phyloP scores from a whole-genome alignment of 305 asterid genomes.

The Fraxinus xanthoxyloides region DNA sequence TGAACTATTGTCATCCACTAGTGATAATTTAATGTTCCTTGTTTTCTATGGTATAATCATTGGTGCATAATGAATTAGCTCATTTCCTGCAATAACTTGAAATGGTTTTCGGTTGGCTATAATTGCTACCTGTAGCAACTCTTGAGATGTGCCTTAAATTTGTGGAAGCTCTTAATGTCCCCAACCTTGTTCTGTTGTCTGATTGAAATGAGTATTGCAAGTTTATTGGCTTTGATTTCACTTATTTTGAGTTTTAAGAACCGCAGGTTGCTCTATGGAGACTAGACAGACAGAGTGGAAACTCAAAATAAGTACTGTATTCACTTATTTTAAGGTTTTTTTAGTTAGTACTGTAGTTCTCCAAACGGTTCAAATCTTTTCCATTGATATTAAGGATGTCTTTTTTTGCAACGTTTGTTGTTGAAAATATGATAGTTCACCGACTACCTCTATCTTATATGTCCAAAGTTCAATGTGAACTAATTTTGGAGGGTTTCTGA shows the following conservation, averaged over 20 bases:
- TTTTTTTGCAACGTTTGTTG: background rate
- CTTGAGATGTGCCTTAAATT: slow-evolving; percentile 5
- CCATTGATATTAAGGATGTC: background rate
- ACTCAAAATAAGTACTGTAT: background rate
- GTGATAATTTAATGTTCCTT: background rate
- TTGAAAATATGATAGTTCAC: background rate
- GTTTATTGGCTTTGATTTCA: background rate
- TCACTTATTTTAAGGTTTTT: background rate
- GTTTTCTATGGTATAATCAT: slow-evolving; percentile 5
- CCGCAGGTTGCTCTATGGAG: background rate
- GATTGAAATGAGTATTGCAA: background rate
- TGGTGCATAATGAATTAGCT: slow-evolving; percentile 22
- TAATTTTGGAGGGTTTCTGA: background rate
- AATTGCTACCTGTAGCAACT: slow-evolving; percentile 13
- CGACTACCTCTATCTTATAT: background rate
- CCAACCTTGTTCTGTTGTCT: background rate
- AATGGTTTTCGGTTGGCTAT: slow-evolving; percentile 2
- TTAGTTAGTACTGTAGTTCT: background rate
- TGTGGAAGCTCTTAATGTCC: background rate
- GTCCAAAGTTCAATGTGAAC: background rate
- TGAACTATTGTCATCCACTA: slow-evolving; percentile 11
- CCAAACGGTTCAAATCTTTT: background rate
- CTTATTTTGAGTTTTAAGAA: background rate
- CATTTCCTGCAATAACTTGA: background rate
- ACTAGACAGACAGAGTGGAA: background rate